These are phyloP conservation scores for Caryopteris hybrid DNA, from an alignment of 305 asterid genomes.

Conservation along the genomic window DNA sequence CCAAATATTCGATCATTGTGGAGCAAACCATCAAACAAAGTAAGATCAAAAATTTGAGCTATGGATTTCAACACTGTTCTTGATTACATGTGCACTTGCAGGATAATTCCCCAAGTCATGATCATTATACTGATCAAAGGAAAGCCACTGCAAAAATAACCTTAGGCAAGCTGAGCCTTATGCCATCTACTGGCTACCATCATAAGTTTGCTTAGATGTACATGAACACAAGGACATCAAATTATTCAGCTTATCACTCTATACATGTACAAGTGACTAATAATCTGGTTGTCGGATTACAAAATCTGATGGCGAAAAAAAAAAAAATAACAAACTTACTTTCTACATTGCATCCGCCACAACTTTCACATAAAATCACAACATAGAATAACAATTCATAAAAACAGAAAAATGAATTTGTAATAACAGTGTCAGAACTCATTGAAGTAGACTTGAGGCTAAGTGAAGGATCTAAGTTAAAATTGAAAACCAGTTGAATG, in stretches of 20 bases:
- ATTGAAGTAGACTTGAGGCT: background rate
- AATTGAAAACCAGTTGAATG: background rate
- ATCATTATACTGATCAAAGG: conserved; percentile 35
- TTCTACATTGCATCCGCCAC: conserved; percentile 4
- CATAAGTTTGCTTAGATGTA: too few relatives aligned
- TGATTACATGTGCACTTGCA: conserved; percentile 9
- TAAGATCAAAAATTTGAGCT: conserved; percentile 30
- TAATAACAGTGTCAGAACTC: background rate
- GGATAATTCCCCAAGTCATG: conserved; percentile 17
- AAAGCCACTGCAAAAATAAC: conserved; percentile 62
- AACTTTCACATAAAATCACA: background rate
- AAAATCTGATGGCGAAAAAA: background rate
- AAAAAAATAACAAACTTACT: background rate
- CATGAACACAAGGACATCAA: too few relatives aligned
- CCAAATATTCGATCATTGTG: conserved; percentile 22
- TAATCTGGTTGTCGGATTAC: background rate
- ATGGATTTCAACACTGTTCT: conserved; percentile 1
- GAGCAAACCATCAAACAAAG: conserved; percentile 19
- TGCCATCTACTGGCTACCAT: background rate
- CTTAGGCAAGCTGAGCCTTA: conserved; percentile 45
- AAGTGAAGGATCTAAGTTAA: conserved; percentile 10
- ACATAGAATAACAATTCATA: too few relatives aligned
- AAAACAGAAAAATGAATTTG: background rate
- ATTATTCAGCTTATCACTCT: too few relatives aligned
- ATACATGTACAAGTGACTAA: background rate